These are phyloP conservation scores for Rhynchospora tenuis DNA, from an alignment of 176 grass and related monocot species.

Conservation along the genomic window DNA sequence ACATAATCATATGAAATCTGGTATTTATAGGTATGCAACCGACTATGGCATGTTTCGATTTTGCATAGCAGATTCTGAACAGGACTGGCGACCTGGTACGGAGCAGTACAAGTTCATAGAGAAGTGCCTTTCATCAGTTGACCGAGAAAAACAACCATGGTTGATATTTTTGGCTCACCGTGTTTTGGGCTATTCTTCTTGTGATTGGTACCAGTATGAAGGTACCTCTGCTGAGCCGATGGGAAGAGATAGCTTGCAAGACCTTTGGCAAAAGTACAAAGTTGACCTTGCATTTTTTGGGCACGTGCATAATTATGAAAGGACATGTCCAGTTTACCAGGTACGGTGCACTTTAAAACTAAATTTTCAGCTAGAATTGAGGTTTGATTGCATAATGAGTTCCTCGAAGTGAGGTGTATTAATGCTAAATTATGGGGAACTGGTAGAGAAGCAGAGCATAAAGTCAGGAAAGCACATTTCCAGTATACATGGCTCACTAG, in stretches of 20 bases:
- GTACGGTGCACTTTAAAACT: constrained; percentile 6
- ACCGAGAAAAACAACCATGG: constrained; percentile 77
- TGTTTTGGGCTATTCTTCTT: constrained; percentile 77
- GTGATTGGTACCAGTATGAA: constrained; percentile 38
- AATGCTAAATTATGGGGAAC: background rate
- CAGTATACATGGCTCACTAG: constrained; percentile 47
- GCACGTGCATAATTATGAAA: constrained; percentile 87
- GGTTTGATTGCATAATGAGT: background rate
- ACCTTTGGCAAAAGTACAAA: constrained; percentile 75
- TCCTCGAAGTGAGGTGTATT: background rate
- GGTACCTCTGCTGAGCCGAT: constrained; percentile 68
- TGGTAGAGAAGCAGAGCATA: background rate
- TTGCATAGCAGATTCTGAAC: constrained; percentile 77
- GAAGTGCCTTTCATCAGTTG: constrained; percentile 49
- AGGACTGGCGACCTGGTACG: constrained; percentile 54
- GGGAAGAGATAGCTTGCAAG: constrained; percentile 52
- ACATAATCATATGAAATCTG: background rate
- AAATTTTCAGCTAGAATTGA: background rate
- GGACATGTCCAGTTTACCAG: constrained; percentile 73
- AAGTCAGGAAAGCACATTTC: constrained; percentile 50
- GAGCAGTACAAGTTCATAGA: constrained; percentile 77
- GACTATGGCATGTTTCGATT: constrained; percentile 78
- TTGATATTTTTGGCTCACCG: constrained; percentile 72
- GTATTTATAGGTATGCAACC: constrained; percentile 50
- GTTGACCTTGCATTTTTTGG: constrained; percentile 79